Conservation (phyloP, 2,329 filamentous ascomycete species). For the Raffaelea arxii region DNA sequence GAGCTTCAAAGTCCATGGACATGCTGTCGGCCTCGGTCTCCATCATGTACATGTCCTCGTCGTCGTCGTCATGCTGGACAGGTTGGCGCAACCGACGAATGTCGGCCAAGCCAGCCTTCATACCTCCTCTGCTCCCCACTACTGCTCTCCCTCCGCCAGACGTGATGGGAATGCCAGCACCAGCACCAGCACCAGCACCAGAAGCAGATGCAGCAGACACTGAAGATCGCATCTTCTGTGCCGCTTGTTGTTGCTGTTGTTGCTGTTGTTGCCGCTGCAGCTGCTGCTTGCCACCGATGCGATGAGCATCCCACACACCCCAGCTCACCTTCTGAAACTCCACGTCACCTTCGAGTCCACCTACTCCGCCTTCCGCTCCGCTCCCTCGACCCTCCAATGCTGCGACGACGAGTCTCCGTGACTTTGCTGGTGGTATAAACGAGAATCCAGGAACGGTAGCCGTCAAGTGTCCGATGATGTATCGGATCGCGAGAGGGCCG, state of each 20-base stretch:
- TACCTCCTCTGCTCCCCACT: constrained; percentile 20
- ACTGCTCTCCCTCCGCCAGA: constrained; percentile 21
- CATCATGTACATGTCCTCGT: constrained; percentile 56
- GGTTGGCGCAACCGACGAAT: constrained; percentile 38
- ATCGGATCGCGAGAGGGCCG: constrained; percentile 85
- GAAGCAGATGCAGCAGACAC: no score
- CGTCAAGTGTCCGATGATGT: constrained; percentile 90
- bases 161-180: constrained; percentile 52
- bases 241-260: no score
- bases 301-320: constrained; percentile 87
- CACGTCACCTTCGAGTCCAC: constrained; percentile 58
- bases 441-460: constrained; percentile 90
- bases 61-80: constrained; percentile 44
- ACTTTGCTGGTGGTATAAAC: constrained; percentile 79
- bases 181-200: no score
- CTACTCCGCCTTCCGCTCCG: constrained; percentile 39
- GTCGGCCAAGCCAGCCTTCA: neutral
- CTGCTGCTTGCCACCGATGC: constrained; percentile 33
- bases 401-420: constrained; percentile 81
- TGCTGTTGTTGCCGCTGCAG: no score
- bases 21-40: constrained; percentile 91
- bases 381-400: constrained; percentile 70
- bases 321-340: constrained; percentile 94
- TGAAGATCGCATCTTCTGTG: no score
- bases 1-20: constrained; percentile 78